Base-by-base conservation (phyloP, 2,329 filamentous ascomycete genomes). In the Beauveria varroae region DNA sequence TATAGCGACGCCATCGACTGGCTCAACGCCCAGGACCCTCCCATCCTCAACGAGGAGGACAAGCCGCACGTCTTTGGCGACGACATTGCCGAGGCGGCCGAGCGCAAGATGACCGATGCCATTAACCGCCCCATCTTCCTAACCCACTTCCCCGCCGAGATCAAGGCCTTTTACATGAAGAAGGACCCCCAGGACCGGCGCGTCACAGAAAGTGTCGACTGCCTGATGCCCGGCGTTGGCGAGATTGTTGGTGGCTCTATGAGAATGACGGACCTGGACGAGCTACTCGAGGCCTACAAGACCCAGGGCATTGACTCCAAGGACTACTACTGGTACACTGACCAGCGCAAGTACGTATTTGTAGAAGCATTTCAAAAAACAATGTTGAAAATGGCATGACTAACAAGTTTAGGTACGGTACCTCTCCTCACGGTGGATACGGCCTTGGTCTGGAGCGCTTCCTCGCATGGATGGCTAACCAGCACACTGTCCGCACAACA, bases 151-250 rank as follows among this genome's bases (percentile, higher is more conserved):
- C 95, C 95, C 22, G 87, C 87, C 63, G 91, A 93, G 78, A 96
- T 99, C 82, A 99, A 99, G 82, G 90, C 95, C 1, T 99, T 99
- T 76, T 99, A 99, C 83, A 99, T 99, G 95, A 88, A 93, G 77
- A 93, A 89, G 77, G 95, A 93, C 68, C 80, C 82, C 49, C 76
- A 83, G 34, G 95, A 99, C 72, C 78, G 76, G 34, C 85, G 93
- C 28, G 91, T 97, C 30, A 99, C 95, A 0, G 93, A 99, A 81
- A 91, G 86, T 64, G 93, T 98, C 16, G 95, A 99, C 70, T 80
- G 82, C 56, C 73, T 88, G 66, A 84, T 99, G 92, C 95, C 95
- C 12, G 91, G 91, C 67, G 95, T 99, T 28, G 95, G 95, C 63
- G 95, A 98, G 81, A 96, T 98, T 71, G 92, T 98, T 2, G 93